Conservation (phyloP, 148 eudicot genomes). For the Rhododendron ovatum region DNA sequence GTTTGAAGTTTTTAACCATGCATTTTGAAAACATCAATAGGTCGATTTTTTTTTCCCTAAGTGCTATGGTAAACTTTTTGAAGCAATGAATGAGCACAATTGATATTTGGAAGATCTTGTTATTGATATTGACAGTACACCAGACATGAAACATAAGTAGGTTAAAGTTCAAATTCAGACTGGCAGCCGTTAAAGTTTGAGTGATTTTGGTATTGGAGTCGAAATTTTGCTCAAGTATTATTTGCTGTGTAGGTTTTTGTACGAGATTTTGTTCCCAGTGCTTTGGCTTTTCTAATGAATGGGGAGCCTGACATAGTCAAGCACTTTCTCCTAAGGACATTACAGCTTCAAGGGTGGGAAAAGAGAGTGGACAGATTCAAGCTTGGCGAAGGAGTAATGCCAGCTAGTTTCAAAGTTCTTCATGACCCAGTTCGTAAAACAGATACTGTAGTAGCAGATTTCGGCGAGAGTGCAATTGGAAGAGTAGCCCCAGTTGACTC, state of each 20-base stretch:
- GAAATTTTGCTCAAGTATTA: neutral
- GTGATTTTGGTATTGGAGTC: neutral
- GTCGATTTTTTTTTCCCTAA: neutral
- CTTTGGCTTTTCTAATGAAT: constrained; percentile 92
- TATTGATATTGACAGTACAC: neutral
- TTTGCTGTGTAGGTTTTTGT: constrained; percentile 69
- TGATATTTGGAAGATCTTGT: neutral
- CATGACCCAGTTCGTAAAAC: constrained; percentile 88
- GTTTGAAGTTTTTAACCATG: neutral
- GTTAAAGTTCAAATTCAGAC: neutral
- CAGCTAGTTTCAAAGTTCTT: constrained; percentile 97
- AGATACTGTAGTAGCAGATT: constrained; percentile 85
- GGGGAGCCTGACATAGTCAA: constrained; percentile 98
- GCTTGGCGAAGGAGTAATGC: constrained; percentile 99
- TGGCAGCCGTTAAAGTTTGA: neutral
- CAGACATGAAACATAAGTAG: neutral
- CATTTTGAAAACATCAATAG: neutral
- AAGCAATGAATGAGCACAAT: neutral
- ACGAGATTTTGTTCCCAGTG: constrained; percentile 99
- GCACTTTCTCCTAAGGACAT: constrained; percentile 81
- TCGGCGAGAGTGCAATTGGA: constrained; percentile 99
- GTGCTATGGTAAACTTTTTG: neutral
- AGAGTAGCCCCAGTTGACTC: constrained; percentile 99
- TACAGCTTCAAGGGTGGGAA: constrained; percentile 98
- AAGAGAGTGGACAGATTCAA: constrained; percentile 90